phyloP scores from a whole-genome alignment of 306 rosid species.

The Canavalia gladiata region DNA sequence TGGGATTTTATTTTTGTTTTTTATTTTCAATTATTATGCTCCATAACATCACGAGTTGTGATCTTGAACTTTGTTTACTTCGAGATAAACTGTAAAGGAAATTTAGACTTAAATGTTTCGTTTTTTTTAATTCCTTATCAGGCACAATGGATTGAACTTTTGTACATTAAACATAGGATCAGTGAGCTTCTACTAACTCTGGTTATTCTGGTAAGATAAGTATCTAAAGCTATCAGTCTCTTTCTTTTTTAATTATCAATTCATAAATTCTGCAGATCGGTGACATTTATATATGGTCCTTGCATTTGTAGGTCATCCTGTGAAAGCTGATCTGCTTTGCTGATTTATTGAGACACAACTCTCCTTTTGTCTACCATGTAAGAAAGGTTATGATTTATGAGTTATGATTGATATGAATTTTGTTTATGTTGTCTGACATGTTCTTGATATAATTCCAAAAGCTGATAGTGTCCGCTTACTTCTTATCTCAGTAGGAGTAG shows the following conservation, averaged over 20 bases:
- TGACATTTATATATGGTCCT: constrained; percentile 36
- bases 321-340: constrained; percentile 71
- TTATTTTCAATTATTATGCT: not conserved
- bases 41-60: constrained; percentile 19
- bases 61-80: constrained; percentile 2
- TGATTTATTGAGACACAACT: constrained; percentile 67
- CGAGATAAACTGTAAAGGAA: constrained; percentile 4
- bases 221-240: not conserved
- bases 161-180: constrained; percentile 67
- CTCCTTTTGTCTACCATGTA: constrained; percentile 70
- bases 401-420: constrained; percentile 38
- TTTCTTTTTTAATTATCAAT: not conserved
- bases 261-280: constrained; percentile 26
- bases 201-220: constrained; percentile 72
- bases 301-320: constrained; percentile 58
- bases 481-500: constrained; percentile 5
- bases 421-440: constrained; percentile 13
- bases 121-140: constrained; percentile 24
- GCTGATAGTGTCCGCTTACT: constrained; percentile 14
- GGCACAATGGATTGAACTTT: constrained; percentile 78
- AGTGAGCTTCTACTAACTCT: constrained; percentile 69
- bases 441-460: constrained; percentile 25
- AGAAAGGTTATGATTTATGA: constrained; percentile 48
- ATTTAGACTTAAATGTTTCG: constrained; percentile 15
- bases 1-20: not conserved